A percentile compares a stretch with the other conserved stretches of the same genome.
phyloP scores from a whole-genome alignment of 345 rosid species.

The Alliaria petiolata region DNA sequence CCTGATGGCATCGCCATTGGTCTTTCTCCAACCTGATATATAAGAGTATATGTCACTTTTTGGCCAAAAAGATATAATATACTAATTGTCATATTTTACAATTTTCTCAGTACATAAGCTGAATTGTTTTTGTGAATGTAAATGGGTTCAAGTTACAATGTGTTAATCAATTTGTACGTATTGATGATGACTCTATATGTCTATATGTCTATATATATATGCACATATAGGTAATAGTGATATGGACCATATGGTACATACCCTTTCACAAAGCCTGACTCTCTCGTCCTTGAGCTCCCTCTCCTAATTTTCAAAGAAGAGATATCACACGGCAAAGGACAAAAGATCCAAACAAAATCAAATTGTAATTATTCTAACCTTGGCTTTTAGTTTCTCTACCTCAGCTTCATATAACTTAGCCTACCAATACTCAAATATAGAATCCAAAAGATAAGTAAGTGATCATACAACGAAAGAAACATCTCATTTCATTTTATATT shows the following conservation, averaged over 20 bases:
- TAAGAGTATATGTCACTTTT: neutral
- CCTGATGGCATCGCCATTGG: neutral
- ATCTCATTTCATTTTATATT: neutral
- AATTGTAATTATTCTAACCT: slow-evolving; percentile 31
- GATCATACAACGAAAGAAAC: neutral
- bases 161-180: neutral
- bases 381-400: slow-evolving; percentile 40
- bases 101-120: neutral
- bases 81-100: neutral
- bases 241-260: slow-evolving; percentile 22
- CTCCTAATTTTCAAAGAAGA: slow-evolving; percentile 37
- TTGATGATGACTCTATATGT: neutral
- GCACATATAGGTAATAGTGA: neutral
- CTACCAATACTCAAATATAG: slow-evolving; percentile 30
- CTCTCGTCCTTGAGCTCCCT: slow-evolving; percentile 45
- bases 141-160: slow-evolving; percentile 4
- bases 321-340: neutral
- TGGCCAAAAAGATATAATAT: neutral
- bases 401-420: slow-evolving; percentile 41
- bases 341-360: neutral
- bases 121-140: neutral
- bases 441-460: neutral
- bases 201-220: neutral
- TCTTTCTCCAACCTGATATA: neutral
- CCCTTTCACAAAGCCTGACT: slow-evolving; percentile 38